Evolutionary conservation across 2,329 filamentous ascomycete species (phyloP).

Genomic region (Fusarium brevicatenulatum): DNA sequence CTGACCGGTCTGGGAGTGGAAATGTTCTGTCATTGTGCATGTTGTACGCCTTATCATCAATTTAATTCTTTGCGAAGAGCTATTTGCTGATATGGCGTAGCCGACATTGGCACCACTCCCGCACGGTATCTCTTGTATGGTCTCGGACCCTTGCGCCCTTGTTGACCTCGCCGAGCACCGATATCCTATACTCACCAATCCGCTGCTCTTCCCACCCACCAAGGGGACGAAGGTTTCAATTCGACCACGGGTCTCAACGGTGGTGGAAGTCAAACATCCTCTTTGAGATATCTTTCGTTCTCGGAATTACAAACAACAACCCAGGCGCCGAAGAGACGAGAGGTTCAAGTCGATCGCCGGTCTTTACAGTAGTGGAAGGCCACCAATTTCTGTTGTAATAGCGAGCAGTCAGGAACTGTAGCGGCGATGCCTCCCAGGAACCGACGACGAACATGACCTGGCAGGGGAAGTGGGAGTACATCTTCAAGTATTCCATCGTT

Average conservation of each 20-base stretch:
- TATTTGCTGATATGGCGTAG: neutral
- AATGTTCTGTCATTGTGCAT: neutral
- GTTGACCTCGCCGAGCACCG: fast-evolving
- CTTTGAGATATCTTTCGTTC: conserved; percentile 96
- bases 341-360: conserved; percentile 99
- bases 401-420: neutral
- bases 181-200: neutral
- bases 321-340: conserved; percentile 76
- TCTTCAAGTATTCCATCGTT: conserved; percentile 62
- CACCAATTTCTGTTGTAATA: conserved; percentile 97
- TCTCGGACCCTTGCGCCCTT: neutral
- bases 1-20: fast-evolving
- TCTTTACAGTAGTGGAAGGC: conserved; percentile 97
- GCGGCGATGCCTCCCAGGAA: neutral
- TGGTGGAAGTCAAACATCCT: conserved; percentile 97
- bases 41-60: fast-evolving
- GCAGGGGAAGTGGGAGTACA: fast-evolving
- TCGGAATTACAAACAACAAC: conserved; percentile 49
- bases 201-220: neutral
- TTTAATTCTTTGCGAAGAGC: neutral
- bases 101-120: fast-evolving
- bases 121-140: fast-evolving
- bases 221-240: conserved; percentile 88
- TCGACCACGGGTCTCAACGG: conserved; percentile 80
- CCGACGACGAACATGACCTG: fast-evolving